A percentile compares a stretch with the other conserved stretches of the same genome.
Conservation (phyloP, 306 rosid genomes). For the Cucurbita argyrosperma region DNA sequence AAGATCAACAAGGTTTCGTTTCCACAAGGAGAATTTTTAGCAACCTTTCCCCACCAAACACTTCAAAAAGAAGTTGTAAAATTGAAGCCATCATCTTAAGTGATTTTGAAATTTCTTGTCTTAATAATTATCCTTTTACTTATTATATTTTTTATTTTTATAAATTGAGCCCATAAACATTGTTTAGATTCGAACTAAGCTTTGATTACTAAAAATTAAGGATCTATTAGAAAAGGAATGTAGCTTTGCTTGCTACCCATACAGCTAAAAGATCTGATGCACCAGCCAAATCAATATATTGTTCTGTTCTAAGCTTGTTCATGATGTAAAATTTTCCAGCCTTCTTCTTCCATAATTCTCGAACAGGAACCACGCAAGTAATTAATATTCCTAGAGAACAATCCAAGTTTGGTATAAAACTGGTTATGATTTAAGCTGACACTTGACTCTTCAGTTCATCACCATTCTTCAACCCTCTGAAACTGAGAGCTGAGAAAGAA, state of each 20-base stretch:
- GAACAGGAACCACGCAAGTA: neutral
- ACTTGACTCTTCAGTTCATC: neutral
- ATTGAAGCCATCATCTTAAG: conserved; percentile 14
- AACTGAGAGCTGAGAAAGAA: conserved; percentile 8
- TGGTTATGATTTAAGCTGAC: neutral
- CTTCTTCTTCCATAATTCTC: neutral
- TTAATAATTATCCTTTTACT: too few relatives aligned
- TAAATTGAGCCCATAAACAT: too few relatives aligned
- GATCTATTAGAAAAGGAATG: neutral
- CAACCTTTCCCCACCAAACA: too few relatives aligned
- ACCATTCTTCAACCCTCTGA: neutral
- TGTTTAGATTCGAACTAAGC: too few relatives aligned
- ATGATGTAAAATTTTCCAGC: neutral
- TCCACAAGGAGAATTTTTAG: conserved; percentile 73
- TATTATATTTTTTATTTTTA: too few relatives aligned
- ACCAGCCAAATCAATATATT: too few relatives aligned
- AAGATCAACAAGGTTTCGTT: conserved; percentile 44
- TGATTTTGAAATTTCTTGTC: neutral
- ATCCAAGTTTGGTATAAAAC: neutral
- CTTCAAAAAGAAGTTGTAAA: neutral
- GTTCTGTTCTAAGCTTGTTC: neutral
- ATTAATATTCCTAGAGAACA: neutral
- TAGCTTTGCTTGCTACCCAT: neutral
- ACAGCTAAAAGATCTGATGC: neutral
- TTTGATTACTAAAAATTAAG: too few relatives aligned